Base-by-base conservation (phyloP, 768 basidiomycete species). In the Saitozyma sp. region DNA sequence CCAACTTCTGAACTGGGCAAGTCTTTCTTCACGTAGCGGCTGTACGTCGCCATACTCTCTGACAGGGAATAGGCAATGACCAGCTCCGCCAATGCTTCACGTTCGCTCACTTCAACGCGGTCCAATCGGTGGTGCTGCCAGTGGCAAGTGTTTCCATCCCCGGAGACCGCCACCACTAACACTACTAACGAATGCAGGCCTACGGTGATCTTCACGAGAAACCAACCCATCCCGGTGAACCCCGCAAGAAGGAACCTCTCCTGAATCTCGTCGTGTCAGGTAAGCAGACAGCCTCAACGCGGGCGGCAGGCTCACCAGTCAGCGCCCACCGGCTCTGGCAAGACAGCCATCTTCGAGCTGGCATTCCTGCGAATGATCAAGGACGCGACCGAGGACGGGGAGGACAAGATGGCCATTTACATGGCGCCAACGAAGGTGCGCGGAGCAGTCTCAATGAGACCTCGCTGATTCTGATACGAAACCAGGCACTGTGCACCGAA, bases 301-400 rank as follows among this genome's bases (percentile, higher is more conserved):
- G 7, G 38, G 49, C 37, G 38, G 40, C 52, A 49, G 39, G 3
- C 19, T 16, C 46, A 17, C 58, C 45, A 53, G 42, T 59, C 49
- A 65, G 94, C 95, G 2, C 96, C 96, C 0, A 98, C 96, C 13
- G 92, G 94, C 38, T 91, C 91, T 55, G 96, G 96, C 38, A 98
- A 98, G 80, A 99, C 96, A 0, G 91, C 89, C 9, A 80, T 98
- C 38, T 99, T 98, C 69, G 96, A 99, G 75, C 81, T 99, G 13
- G 86, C 90, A 2, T 89, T 97, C 58, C 85, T 98, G 55, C 86
- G 86, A 40, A 84, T 91, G 82, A 45, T 65, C 39, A 38, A 61
- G 16, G 50, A 58, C 57, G 41, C 40, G 39, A 42, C 53, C 17
- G 43, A 49, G 40, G 17, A 52, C 16, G 19, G 39, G n/a, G 39